Conservation (phyloP, 2,329 filamentous ascomycete genomes). For the Ascosphaera pollenicola region DNA sequence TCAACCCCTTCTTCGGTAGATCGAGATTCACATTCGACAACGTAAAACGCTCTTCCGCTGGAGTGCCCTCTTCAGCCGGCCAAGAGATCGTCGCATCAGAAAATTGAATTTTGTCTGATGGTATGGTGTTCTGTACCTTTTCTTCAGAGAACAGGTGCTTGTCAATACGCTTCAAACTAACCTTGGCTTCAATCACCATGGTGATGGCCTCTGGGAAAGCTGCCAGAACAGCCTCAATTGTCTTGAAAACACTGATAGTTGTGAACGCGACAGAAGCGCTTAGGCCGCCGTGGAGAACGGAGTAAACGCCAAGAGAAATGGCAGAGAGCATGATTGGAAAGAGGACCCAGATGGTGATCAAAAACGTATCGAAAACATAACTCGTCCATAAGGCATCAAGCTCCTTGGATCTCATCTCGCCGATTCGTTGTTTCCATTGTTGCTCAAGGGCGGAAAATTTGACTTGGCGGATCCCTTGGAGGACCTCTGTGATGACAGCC, state of each 20-base stretch:
- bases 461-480: slow-evolving; percentile 64
- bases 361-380: slow-evolving; percentile 39
- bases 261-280: slow-evolving; percentile 59
- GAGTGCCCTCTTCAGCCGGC: slow-evolving; percentile 39
- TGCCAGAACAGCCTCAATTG: slow-evolving; percentile 49
- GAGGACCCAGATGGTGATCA: slow-evolving; percentile 48
- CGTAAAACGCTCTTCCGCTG: slow-evolving; percentile 38
- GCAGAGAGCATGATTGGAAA: slow-evolving; percentile 54
- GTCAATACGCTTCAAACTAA: slow-evolving; percentile 52
- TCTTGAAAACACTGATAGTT: slow-evolving; percentile 49
- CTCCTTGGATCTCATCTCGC: slow-evolving; percentile 41
- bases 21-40: slow-evolving; percentile 40
- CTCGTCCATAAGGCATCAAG: slow-evolving; percentile 42
- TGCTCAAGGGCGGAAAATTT: slow-evolving; percentile 60
- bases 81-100: slow-evolving; percentile 49
- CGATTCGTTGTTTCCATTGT: slow-evolving; percentile 53
- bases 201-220: slow-evolving; percentile 53
- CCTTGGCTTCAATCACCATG: slow-evolving; percentile 45
- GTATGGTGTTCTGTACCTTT: slow-evolving; percentile 30
- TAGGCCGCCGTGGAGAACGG: slow-evolving; percentile 37
- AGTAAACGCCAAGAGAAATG: slow-evolving; percentile 47
- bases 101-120: slow-evolving; percentile 40
- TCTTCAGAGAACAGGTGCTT: slow-evolving; percentile 48
- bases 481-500: slow-evolving; percentile 50
- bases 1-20: slow-evolving; percentile 48